Percentiles rank a stretch among this genome's conserved stretches.
phyloP scores from a whole-genome alignment of 768 basidiomycete genomes.

The Leccinum fibrillosum region DNA sequence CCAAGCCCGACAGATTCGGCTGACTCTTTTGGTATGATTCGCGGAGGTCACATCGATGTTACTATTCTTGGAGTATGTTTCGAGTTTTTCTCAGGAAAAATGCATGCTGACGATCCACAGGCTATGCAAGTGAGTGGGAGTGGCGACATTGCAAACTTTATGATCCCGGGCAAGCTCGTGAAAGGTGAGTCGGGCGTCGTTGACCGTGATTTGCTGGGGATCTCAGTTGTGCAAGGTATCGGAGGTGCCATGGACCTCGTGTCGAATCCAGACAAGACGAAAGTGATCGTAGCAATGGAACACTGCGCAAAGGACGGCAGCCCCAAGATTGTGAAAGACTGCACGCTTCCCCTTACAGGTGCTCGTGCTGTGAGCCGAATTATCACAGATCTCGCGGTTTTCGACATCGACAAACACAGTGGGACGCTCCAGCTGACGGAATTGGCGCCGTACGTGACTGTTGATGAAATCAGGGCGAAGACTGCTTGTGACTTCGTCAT shows the following conservation, averaged over 20 bases:
- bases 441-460: constrained; percentile 68
- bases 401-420: constrained; percentile 72
- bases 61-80: constrained; percentile 73
- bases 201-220: neutral
- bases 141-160: constrained; percentile 96
- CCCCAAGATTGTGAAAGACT: constrained; percentile 79
- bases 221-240: constrained; percentile 55
- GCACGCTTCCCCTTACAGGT: constrained; percentile 81
- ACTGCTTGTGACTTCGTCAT: constrained; percentile 78
- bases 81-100: constrained; percentile 1
- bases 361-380: constrained; percentile 83
- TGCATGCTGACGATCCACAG: constrained; percentile 34
- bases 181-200: constrained; percentile 69
- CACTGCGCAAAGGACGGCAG: constrained; percentile 85
- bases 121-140: constrained; percentile 94
- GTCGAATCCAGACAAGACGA: constrained; percentile 93
- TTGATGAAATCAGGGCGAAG: constrained; percentile 80
- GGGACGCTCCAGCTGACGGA: constrained; percentile 74
- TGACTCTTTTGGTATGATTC: constrained; percentile 95
- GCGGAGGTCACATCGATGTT: constrained; percentile 82
- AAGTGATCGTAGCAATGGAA: constrained; percentile 84
- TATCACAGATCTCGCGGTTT: constrained; percentile 87
- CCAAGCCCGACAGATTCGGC: constrained; percentile 52
- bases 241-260: constrained; percentile 97
- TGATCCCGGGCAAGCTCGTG: constrained; percentile 94